phyloP scores from a whole-genome alignment of 768 basidiomycete species.

The Pleurotus citrinopileatus region DNA sequence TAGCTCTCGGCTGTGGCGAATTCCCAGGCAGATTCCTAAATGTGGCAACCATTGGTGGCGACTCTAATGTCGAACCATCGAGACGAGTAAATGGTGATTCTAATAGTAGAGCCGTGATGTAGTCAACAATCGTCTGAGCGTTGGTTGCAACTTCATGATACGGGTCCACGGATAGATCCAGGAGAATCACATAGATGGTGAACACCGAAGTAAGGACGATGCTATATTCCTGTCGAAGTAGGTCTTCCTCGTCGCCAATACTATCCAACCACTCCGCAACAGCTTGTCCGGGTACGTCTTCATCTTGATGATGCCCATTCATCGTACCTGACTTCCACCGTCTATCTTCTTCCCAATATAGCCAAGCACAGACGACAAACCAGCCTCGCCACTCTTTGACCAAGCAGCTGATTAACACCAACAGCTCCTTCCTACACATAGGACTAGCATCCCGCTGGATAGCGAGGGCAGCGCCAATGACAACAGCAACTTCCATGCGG shows the following conservation, averaged over 20 bases:
- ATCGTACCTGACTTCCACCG: slow-evolving; percentile 48
- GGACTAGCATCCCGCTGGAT: slow-evolving; percentile 95
- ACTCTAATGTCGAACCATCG: slow-evolving; percentile 60
- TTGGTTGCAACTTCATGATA: slow-evolving; percentile 90
- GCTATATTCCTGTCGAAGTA: slow-evolving; percentile 71
- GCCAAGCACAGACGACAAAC: slow-evolving; percentile 95
- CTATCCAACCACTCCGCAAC: slow-evolving; percentile 76
- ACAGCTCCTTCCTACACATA: slow-evolving; percentile 92
- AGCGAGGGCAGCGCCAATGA: slow-evolving; percentile 82
- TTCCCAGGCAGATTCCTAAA: slow-evolving; percentile 28
- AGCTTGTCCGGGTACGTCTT: slow-evolving; percentile 72
- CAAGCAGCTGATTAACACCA: slow-evolving; percentile 87
- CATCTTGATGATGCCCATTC: slow-evolving; percentile 44
- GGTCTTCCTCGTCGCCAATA: slow-evolving; percentile 58
- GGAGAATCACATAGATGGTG: slow-evolving; percentile 83
- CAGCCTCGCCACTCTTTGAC: slow-evolving; percentile 97
- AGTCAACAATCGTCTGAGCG: slow-evolving; percentile 90
- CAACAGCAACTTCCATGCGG: slow-evolving; percentile 88
- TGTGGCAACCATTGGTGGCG: slow-evolving; percentile 39
- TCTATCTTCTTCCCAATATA: slow-evolving; percentile 91
- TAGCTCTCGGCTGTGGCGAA: slow-evolving; percentile 36
- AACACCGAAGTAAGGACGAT: slow-evolving; percentile 90
- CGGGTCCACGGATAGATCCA: slow-evolving; percentile 91
- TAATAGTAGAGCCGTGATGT: slow-evolving; percentile 84
- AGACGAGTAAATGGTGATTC: slow-evolving; percentile 86